Percentiles rank a stretch among this genome's conserved stretches.
Conservation (phyloP, 805 yeast species). For the Maudiozyma bulderi region DNA sequence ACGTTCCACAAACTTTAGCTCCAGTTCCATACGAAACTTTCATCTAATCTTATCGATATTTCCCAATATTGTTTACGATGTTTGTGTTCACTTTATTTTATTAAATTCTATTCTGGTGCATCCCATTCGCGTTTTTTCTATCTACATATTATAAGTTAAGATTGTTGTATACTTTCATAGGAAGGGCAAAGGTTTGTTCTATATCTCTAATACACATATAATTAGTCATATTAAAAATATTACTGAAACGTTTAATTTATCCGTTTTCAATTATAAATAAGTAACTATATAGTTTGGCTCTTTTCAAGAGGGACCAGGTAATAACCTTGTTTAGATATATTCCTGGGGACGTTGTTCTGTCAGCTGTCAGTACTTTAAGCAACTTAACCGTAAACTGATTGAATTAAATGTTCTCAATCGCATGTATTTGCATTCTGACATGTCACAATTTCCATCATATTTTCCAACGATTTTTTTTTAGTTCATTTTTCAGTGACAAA, state of each 20-base stretch:
- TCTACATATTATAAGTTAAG: conserved; percentile 1
- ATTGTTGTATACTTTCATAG: not conserved
- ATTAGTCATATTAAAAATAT: conserved; percentile 1
- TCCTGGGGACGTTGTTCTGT: no score
- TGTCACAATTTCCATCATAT: not conserved
- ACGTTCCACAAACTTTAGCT: conserved; percentile 92
- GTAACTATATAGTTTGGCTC: not conserved
- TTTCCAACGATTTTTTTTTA: not conserved
- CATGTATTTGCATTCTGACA: not conserved
- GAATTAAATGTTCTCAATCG: no score
- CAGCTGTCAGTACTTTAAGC: no score
- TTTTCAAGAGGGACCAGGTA: no score
- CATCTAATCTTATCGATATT: conserved; percentile 73
- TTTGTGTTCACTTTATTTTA: not conserved
- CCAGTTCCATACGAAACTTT: conserved; percentile 99
- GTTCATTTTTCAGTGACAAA: not conserved
- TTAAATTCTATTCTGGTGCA: not conserved
- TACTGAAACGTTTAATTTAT: not conserved
- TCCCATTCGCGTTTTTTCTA: not conserved
- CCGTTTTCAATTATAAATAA: not conserved
- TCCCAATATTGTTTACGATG: not conserved
- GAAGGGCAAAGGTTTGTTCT: not conserved
- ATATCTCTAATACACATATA: conserved; percentile 1
- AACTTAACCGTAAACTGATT: no score
- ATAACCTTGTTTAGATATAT: no score